Evolutionary conservation across 106 monocot genomes (phyloP).

Genomic region (Iris macrosiphon): DNA sequence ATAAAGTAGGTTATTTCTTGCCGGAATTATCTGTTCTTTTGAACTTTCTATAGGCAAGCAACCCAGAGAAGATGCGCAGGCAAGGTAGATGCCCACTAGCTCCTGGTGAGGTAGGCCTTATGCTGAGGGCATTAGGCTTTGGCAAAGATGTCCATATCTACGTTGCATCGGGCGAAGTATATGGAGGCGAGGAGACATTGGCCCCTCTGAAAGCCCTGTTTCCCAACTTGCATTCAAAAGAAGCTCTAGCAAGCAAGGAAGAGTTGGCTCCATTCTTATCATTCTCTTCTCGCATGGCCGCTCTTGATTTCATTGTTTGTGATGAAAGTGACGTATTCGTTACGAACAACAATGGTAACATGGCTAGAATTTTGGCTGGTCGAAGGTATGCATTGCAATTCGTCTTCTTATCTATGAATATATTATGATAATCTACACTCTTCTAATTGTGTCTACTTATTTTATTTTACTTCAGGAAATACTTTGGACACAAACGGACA

Average conservation of each 20-base stretch:
- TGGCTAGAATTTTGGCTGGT: constrained; percentile 83
- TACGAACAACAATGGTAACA: constrained; percentile 87
- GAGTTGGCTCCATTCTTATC: constrained; percentile 56
- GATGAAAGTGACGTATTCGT: constrained; percentile 89
- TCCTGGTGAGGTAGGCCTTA: constrained; percentile 81
- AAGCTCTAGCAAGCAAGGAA: constrained; percentile 62
- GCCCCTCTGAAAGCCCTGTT: constrained; percentile 70
- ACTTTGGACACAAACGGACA: constrained; percentile 91
- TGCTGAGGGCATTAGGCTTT: constrained; percentile 78
- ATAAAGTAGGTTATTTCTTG: not conserved
- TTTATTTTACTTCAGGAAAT: constrained; percentile 40
- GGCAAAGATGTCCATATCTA: constrained; percentile 64
- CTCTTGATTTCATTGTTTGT: constrained; percentile 85
- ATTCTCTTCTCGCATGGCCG: constrained; percentile 94
- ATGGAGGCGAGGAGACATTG: constrained; percentile 76
- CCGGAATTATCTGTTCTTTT: not conserved
- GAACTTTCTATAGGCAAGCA: constrained; percentile 42
- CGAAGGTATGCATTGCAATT: constrained; percentile 41
- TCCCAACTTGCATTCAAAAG: constrained; percentile 84
- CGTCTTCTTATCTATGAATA: not conserved
- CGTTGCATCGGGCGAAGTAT: constrained; percentile 92
- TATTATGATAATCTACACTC: not conserved
- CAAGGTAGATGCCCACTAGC: constrained; percentile 86
- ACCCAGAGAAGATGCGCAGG: constrained; percentile 80
- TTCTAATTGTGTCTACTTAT: not conserved